These are phyloP conservation scores for Apiospora aurea DNA, from an alignment of 2,329 filamentous ascomycete genomes.

Conservation along the genomic window DNA sequence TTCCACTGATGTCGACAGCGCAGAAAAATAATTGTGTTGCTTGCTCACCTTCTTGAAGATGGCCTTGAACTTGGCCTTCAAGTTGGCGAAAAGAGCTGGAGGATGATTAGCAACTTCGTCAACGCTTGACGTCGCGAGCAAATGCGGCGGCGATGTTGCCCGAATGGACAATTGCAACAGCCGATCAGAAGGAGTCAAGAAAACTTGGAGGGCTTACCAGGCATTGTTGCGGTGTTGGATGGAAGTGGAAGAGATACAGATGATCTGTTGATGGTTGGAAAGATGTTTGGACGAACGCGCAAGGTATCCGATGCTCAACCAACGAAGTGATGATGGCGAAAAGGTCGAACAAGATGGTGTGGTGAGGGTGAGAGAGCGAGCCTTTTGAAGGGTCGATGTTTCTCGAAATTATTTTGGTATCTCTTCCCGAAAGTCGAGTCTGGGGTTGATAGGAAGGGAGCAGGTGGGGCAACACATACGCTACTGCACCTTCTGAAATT, in stretches of 20 bases:
- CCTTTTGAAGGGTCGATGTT: conserved; percentile 9
- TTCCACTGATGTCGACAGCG: neutral
- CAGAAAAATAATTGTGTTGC: neutral
- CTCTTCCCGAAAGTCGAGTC: conserved; percentile 10
- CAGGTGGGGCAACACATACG: neutral
- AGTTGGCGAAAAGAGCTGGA: conserved; percentile 59
- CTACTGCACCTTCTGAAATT: conserved; percentile 23
- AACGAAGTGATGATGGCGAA: neutral
- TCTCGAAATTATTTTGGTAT: conserved; percentile 16
- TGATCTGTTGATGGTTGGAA: neutral
- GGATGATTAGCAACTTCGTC: conserved; percentile 29
- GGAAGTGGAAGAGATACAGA: conserved; percentile 26
- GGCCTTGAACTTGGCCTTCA: conserved; percentile 63
- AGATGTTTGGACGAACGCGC: neutral
- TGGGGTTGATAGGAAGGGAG: conserved; percentile 22
- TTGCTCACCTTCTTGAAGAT: conserved; percentile 53
- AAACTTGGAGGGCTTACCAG: conserved; percentile 49
- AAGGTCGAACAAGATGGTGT: neutral
- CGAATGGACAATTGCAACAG: conserved; percentile 22
- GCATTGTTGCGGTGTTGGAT: conserved; percentile 50
- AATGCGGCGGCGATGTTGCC: neutral
- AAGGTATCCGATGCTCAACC: neutral
- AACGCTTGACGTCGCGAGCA: conserved; percentile 21
- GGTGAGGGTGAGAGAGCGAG: neutral
- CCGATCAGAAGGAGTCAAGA: conserved; percentile 1